These are phyloP conservation scores for Gastrolobium bilobum DNA, from an alignment of 306 rosid genomes.

Conservation along the genomic window DNA sequence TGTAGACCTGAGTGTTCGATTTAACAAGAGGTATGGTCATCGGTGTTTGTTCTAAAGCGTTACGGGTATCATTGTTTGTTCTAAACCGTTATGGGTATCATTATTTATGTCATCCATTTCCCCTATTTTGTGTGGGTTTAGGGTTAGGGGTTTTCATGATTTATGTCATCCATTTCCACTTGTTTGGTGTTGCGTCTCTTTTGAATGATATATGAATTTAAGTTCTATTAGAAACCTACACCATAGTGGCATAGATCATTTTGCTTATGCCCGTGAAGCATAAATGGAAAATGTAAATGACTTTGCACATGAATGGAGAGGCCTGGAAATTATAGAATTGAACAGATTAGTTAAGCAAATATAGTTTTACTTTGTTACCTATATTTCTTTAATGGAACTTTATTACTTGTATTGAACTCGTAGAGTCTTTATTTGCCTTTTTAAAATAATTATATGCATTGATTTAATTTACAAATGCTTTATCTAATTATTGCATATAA, in stretches of 20 bases:
- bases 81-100: too few relatives aligned
- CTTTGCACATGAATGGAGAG: not conserved
- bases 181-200: conserved; percentile 6
- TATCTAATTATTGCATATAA: conserved; percentile 9
- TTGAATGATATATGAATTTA: conserved; percentile 8
- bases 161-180: too few relatives aligned
- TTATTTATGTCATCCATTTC: too few relatives aligned
- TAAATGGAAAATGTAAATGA: conserved; percentile 25
- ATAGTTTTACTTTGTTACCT: not conserved
- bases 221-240: conserved; percentile 15
- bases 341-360: conserved; percentile 7
- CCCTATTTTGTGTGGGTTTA: too few relatives aligned
- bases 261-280: conserved; percentile 14
- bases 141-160: too few relatives aligned
- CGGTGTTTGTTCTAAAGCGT: too few relatives aligned
- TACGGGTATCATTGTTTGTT: too few relatives aligned
- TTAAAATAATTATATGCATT: conserved; percentile 31
- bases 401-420: conserved; percentile 4
- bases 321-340: conserved; percentile 29
- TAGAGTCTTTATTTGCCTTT: not conserved
- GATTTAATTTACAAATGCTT: not conserved
- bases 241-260: conserved; percentile 11
- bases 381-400: conserved; percentile 2
- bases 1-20: too few relatives aligned
- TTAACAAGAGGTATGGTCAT: too few relatives aligned